Evolutionary conservation across 345 rosid species (phyloP), one percentile per base, ranked within the genome.

Genomic region (Excoecaria cochinchinensis): DNA sequence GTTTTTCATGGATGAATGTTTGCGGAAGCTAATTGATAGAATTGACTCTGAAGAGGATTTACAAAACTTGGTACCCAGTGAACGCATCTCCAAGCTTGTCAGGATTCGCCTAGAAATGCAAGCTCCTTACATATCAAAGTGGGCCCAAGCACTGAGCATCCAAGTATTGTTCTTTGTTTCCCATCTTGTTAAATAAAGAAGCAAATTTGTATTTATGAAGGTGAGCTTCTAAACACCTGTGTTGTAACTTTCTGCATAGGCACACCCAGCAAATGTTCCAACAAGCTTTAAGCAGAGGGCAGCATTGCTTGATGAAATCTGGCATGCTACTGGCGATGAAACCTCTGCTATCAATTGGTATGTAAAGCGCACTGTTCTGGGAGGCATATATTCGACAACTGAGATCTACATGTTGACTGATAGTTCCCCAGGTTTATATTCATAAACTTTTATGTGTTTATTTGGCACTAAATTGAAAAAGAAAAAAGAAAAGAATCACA

Each of bases 111-210:
- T 95, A 40, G 97, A 95, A 81, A 90, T 90, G 98, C 99, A 93
- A 77, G 84, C 92, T 8, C 94, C 98, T n/a, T 89, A 89, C 76
- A 82, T 93, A 70, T 90, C 97, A 25, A 93, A 93, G 82, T 95
- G 97, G 98, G 89, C 98, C 8, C 98, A 95, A 78, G 98, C 97
- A 79, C 92, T 95, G 19, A 92, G 98, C 89, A 91, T 95, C 78
- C 99, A 95, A 81, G 96, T 89, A 79, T 60, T 15, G 22, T 2
- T 42, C 25, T 40, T 22, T 77, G 15, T 72, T 14, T 22, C 62
- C 19, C 24, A 47, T 40, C 36, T 64, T 67, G 48, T 65, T 63
- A 21, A 15, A 67, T 17, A 46, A 56, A 56, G 9, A 56, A 56
- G 74, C 59, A 71, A 42, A 31, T 24, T 62, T 52, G 9, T 17